Conservation (phyloP, 345 rosid species). For the Eucalyptus marginata region DNA sequence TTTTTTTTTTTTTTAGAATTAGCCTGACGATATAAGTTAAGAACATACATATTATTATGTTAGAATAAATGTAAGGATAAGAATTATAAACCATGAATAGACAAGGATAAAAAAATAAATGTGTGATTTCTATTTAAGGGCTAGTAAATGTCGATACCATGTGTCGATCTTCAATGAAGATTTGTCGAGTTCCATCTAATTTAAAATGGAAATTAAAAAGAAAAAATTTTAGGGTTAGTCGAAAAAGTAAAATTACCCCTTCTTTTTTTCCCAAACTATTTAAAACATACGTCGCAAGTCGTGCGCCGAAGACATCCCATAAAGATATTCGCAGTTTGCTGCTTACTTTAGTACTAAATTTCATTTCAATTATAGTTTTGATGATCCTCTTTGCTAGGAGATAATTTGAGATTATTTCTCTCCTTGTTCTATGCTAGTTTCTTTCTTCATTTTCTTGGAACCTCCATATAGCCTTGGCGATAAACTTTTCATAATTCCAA, state of each 20-base stretch:
- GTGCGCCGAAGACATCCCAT: rapidly evolving
- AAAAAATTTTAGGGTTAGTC: rapidly evolving
- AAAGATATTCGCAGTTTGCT: rapidly evolving
- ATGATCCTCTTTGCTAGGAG: not conserved
- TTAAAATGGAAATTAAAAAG: not conserved
- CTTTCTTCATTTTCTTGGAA: not conserved
- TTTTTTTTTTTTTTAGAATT: no score
- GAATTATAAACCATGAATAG: not conserved
- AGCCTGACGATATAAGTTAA: no score
- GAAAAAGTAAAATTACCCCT: not conserved
- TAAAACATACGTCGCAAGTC: not conserved
- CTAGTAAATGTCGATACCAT: not conserved
- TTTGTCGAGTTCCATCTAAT: not conserved
- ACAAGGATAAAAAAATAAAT: not conserved
- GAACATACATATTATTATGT: not conserved
- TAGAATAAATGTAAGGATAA: not conserved
- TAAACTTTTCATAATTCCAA: not conserved
- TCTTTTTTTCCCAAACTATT: not conserved
- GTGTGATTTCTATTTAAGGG: not conserved
- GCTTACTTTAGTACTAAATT: not conserved
- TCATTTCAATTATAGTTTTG: not conserved
- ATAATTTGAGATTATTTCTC: not conserved
- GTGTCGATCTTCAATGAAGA: not conserved
- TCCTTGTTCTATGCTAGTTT: not conserved
- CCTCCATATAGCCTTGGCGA: not conserved